Base-by-base conservation (phyloP, 2,329 filamentous ascomycete genomes). In the Diaporthe batatas region DNA sequence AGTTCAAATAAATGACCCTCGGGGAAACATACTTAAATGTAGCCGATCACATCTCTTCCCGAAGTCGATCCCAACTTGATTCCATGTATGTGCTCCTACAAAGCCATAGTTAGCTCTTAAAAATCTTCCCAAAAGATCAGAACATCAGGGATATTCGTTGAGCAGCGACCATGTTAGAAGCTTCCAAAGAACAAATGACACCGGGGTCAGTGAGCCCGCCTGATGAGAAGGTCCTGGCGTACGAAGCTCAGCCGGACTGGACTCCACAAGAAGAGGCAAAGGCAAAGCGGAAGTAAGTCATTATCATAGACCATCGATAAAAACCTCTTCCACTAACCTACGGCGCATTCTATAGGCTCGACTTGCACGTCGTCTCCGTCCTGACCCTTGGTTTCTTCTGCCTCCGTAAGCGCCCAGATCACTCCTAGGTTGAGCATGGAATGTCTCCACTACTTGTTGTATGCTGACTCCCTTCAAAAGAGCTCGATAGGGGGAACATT, bases 401-500 rank as follows among this genome's bases (percentile, higher is more conserved):
- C 16, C 57, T 62, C 14, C 57, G 57, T 62, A 62, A 44, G 57
- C 29, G 23, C 16, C 36, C 36, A 6, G 14, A 44, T 1, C 36
- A 14, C 36, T 21, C 8, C 36, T 29, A 16, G 25, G 8, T 29
- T 32, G 7, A 62, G 36, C 11, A 58, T 4, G 2, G 21, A 12
- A 8, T 7, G 36, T 21, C 14, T 16, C 11, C 14, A 62, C 36
- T 29, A 23, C 23, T 44, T 11, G 44, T 21, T 11, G 0, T 11
- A 16, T 14, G 23, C 57, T 62, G 8, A 62, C 23, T 12, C n/a
- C 11, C 14, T 0, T 25, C 16, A 3, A 44, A 44, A 62, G 57
- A 75, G n/a, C 59, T 75, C 2, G 73, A 75, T 36, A 67, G 73
- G 49, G 73, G 73, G n/a, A 75, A 75, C 55, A 75, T 75, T 36